Evolutionary conservation across 352 stramenopile species (phyloP).

Genomic region (Plasmopara muralis): DNA sequence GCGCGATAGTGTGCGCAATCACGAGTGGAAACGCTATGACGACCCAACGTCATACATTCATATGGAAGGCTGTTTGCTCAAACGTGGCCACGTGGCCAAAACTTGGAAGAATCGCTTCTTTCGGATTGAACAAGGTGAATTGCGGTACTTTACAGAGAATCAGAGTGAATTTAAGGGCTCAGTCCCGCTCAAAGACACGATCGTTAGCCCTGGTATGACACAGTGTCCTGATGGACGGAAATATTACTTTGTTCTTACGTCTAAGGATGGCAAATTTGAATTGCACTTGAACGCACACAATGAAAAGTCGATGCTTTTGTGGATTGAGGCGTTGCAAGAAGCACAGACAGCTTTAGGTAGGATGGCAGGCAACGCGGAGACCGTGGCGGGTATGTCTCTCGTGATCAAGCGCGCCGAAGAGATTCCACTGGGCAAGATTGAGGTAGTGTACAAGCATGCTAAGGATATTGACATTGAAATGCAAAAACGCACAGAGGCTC

Average conservation of each 20-base stretch:
- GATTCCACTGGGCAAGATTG: slow-evolving; percentile 60
- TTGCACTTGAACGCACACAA: slow-evolving; percentile 81
- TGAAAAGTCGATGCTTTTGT: slow-evolving; percentile 78
- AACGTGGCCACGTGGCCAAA: slow-evolving; percentile 80
- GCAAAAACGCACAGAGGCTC: slow-evolving; percentile 64
- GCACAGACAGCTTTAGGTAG: slow-evolving; percentile 51
- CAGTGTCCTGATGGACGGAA: slow-evolving; percentile 72
- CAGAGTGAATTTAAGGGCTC: slow-evolving; percentile 66
- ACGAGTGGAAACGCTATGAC: slow-evolving; percentile 84
- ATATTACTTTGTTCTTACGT: slow-evolving; percentile 83
- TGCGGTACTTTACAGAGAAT: slow-evolving; percentile 82
- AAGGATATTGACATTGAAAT: slow-evolving; percentile 69
- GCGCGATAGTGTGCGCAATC: slow-evolving; percentile 50
- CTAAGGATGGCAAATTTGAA: slow-evolving; percentile 75
- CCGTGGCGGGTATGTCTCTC: slow-evolving; percentile 52
- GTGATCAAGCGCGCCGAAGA: slow-evolving; percentile 75
- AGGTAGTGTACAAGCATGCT: slow-evolving; percentile 47
- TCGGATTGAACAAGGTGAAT: slow-evolving; percentile 70
- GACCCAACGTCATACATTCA: slow-evolving; percentile 82
- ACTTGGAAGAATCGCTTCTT: slow-evolving; percentile 88
- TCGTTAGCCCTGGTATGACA: slow-evolving; percentile 79
- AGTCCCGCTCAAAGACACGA: slow-evolving; percentile 64
- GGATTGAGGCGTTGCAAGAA: slow-evolving; percentile 82
- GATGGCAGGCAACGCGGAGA: slow-evolving; percentile 42
- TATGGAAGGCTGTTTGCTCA: slow-evolving; percentile 80